Evolutionary conservation across 2,329 filamentous ascomycete genomes (phyloP), one percentile per base, ranked within the genome.

Genomic region (Hypoxylon sp.): DNA sequence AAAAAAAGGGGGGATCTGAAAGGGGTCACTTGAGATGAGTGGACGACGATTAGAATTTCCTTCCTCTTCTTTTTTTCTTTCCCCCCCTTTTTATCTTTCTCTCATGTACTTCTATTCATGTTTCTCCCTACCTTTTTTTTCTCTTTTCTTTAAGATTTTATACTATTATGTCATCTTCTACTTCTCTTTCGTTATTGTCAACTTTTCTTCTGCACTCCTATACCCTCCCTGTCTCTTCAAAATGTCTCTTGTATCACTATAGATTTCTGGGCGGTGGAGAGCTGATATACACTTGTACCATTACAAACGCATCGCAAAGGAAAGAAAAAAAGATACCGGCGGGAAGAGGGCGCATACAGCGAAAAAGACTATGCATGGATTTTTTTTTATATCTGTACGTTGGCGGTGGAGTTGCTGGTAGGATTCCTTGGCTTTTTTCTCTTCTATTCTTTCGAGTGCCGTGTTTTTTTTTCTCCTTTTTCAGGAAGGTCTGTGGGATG

Each of bases 201-300:
- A 35, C 37, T 43, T 26, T 31, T 15, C 48, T n/a, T 43, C 40
- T 31, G 35, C 31, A 13, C 29, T 37, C 23, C 31, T 10, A 38
- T 41, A 35, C 49, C 35, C 48, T 38, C 33, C 54, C 31, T 15
- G 8, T 10, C 48, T 35, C 31, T 35, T 3, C 17, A 13, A 35
- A 17, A 15, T 15, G 50, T 56, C 47, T 47, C 45, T 38, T 60
- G 57, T 55, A 58, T 35, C 52, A 47, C 35, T 55, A 59, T 64
- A 63, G 62, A 63, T 37, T 48, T 20, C 42, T 31, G 24, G 46
- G 31, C 31, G 47, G 45, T n/a, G 48, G 24, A 37, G 40, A 45
- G 20, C 11, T 21, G 53, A 60, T 55, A 60, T 62, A 54, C 54
- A 58, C 62, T 55, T 69, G 66, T 69, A 69, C 66, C 33, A 68